Base-by-base conservation (phyloP, 2,329 filamentous ascomycete species). In the Emergomyces orientalis region DNA sequence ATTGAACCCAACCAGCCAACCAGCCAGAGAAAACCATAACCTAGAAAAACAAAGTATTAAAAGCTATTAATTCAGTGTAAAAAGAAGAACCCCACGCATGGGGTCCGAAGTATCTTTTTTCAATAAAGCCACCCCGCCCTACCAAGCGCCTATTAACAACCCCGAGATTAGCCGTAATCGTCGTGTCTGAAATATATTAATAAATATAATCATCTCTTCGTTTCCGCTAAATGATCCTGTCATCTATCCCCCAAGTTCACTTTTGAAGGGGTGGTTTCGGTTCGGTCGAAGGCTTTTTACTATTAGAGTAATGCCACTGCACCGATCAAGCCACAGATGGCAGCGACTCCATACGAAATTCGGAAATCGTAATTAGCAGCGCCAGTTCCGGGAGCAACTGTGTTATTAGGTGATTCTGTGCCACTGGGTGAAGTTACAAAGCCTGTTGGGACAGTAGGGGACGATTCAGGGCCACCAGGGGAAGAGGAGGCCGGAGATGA, bases 401-500 rank as follows among this genome's bases (percentile, higher is more conserved):
- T 34, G 6, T 58, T 63, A 19, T 63, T 45, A 8, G 63, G 63
- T 5, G 60, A 58, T 17, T 63, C 58, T 32, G 59, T 41, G 59
- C 30, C 45, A 37, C 22, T 41, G 14, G 62, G 58, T 17, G 60
- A 4, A 41, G 63, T 52, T 17, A 47, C 58, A 47, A 45, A 62
- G 6, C 47, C 43, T 41, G 43, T 32, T 17, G 59, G n/a, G n/a
- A n/a, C 14, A 25, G 60, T 62, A 32, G 56, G 51, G 2, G 34
- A 57, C n/a, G 63, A 59, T 65, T 81, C 76, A 82, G 70, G 76
- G 67, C 73, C 79, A 76, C 65, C 81, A 62, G 60, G 75, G 74
- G 74, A 83, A 71, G 70, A 78, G 62, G 70, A 80, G 74, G 39
- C 79, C 79, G 63, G 71, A 65, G 68, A 75, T 65, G 71, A 81